Evolutionary conservation across 768 basidiomycete genomes (phyloP).

Genomic region (Boletus rubescentipes): DNA sequence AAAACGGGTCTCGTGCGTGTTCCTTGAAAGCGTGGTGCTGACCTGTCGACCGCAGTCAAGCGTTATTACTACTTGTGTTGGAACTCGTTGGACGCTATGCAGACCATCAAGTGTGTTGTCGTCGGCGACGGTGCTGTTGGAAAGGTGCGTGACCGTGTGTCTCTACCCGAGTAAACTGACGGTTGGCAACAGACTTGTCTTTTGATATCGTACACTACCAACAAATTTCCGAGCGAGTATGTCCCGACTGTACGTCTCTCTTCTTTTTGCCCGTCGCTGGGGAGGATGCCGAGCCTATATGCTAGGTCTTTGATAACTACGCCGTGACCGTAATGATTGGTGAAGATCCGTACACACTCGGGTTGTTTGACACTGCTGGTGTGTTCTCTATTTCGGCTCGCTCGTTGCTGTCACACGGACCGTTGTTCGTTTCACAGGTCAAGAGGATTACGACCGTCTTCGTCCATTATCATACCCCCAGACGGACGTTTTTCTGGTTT

Average conservation of each 20-base stretch:
- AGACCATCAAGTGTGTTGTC: constrained; percentile 97
- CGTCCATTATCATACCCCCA: constrained; percentile 99
- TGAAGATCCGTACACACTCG: constrained; percentile 97
- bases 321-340: constrained; percentile 99
- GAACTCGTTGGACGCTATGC: constrained; percentile 52
- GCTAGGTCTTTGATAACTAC: constrained; percentile 92
- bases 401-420: constrained; percentile 2
- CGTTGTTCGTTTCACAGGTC: constrained; percentile 53
- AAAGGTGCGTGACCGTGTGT: constrained; percentile 63
- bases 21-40: constrained; percentile 16
- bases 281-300: constrained; percentile 18
- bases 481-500: constrained; percentile 99
- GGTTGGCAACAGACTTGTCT: constrained; percentile 77
- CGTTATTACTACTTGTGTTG: constrained; percentile 15
- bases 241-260: constrained; percentile 83
- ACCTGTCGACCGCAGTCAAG: constrained; percentile 14
- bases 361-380: constrained; percentile 99
- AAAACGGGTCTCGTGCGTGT: constrained; percentile 28
- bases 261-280: constrained; percentile 3
- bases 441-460: constrained; percentile 99
- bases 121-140: constrained; percentile 98
- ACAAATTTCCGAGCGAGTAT: constrained; percentile 99
- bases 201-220: constrained; percentile 95
- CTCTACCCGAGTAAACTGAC: neutral
- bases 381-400: constrained; percentile 33